Evolutionary conservation across 306 rosid genomes (phyloP), one percentile per base, ranked within the genome.

Genomic region (Cicer arietinum): DNA sequence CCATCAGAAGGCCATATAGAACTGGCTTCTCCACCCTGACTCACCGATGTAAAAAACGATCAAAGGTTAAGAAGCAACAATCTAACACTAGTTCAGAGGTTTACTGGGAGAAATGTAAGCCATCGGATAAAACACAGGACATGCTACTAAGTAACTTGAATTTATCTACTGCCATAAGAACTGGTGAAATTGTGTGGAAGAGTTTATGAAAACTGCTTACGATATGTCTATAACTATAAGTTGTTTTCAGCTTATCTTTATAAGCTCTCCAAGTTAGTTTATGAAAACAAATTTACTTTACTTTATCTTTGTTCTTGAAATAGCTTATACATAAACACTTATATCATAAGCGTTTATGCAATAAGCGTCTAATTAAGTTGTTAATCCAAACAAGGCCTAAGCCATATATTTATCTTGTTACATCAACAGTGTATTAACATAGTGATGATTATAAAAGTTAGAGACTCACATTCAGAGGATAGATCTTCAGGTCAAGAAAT

Each of bases 401-500:
- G 60, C 3, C 39, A 59, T 69, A 25, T 50, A 54, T 51, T 42
- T 45, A 44, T 46, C 10, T 56, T 13, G 6, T 42, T 61, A 17
- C 7, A 44, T 75, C 3, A 18, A 16, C 10, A 12, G 45, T 44
- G n/a, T 50, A 81, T 48, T 16, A 69, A 9, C 51, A 68, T 73
- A 20, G 17, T 10, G 56, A 63, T 58, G 51, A 69, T 56, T n/a
- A 37, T 7, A 71, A 42, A 16, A 51, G 25, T 42, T 18, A 57
- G 75, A 70, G 75, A 88, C 95, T 91, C 78, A 88, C 97, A 82
- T 82, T 83, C 68, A 61, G 53, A 61, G 89, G 80, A 75, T 50
- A 74, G 79, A 87, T 79, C 89, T 80, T 91, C 74, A 91, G 78
- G 85, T 89, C 97, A 37, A 89, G 90, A 85, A 91, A 91, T 75